These are phyloP conservation scores for Schizosaccharomyces osmophilus DNA, from an alignment of 805 yeast species.

Conservation along the genomic window DNA sequence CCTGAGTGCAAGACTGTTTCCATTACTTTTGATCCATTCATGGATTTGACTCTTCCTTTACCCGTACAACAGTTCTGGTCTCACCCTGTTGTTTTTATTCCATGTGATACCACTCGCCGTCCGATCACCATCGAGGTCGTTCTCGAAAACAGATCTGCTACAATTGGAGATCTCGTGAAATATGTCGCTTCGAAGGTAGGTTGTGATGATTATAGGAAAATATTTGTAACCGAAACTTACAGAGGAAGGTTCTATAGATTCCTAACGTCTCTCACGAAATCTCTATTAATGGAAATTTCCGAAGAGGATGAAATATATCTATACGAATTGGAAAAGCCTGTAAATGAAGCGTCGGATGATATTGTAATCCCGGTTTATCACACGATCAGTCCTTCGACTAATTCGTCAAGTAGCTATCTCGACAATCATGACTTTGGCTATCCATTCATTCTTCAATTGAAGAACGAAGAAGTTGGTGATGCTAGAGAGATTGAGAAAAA, in stretches of 20 bases:
- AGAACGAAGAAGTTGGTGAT: constrained; percentile 27
- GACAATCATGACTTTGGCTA: constrained; percentile 31
- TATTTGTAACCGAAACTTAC: background rate
- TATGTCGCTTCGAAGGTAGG: background rate
- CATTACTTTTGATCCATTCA: constrained; percentile 81
- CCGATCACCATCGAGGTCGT: constrained; percentile 44
- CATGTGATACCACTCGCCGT: constrained; percentile 16
- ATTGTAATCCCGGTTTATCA: background rate
- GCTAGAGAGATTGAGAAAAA: constrained; percentile 34
- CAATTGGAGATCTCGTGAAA: constrained; percentile 23
- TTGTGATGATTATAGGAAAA: background rate
- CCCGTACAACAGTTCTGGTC: constrained; percentile 58
- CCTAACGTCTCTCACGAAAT: constrained; percentile 46
- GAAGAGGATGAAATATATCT: constrained; percentile 28
- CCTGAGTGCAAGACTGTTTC: constrained; percentile 63
- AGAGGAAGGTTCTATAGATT: background rate
- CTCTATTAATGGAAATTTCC: constrained; percentile 62
- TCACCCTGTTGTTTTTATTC: constrained; percentile 35
- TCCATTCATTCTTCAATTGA: constrained; percentile 47
- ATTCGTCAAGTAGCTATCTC: background rate
- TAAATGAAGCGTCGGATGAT: background rate
- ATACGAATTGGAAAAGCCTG: background rate
- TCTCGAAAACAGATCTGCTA: constrained; percentile 31
- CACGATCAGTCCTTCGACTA: background rate
- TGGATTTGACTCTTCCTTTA: constrained; percentile 69